These are phyloP conservation scores for Trametes maxima DNA, from an alignment of 768 basidiomycete genomes.

Conservation along the genomic window DNA sequence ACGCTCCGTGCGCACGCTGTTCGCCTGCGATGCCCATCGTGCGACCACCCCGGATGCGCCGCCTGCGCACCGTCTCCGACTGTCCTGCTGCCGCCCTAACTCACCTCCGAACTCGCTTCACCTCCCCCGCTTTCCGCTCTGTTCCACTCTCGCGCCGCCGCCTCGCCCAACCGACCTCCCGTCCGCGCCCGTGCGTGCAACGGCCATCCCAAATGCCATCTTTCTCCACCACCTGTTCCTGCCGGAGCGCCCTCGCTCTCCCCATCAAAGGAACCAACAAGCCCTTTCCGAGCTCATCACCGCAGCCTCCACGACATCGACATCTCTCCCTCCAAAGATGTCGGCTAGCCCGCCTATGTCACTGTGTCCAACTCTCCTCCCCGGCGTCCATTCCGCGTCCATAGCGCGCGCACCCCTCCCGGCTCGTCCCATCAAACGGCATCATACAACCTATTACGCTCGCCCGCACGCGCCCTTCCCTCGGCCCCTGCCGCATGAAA, in stretches of 20 bases:
- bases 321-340: neutral
- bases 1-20: too few species aligned
- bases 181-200: too few species aligned
- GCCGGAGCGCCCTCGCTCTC: neutral
- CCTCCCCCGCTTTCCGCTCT: too few species aligned
- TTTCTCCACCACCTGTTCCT: neutral
- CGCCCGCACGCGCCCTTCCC: neutral
- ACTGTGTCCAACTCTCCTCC: constrained; percentile 4
- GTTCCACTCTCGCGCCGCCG: too few species aligned
- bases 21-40: too few species aligned
- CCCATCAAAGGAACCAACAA: neutral
- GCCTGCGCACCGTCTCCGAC: too few species aligned
- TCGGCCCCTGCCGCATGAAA: neutral
- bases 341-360: neutral
- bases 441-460: neutral
- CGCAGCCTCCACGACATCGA: neutral
- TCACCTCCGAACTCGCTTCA: too few species aligned
- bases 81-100: too few species aligned
- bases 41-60: too few species aligned
- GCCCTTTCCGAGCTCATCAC: neutral
- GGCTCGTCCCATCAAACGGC: neutral
- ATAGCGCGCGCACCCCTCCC: neutral
- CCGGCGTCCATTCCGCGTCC: neutral
- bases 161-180: too few species aligned
- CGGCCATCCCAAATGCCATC: too few species aligned